Percentiles rank a stretch among this genome's conserved stretches.
These are phyloP conservation scores for Trichoderma atroviride DNA, from an alignment of 2,329 filamentous ascomycete species.

Conservation along the genomic window DNA sequence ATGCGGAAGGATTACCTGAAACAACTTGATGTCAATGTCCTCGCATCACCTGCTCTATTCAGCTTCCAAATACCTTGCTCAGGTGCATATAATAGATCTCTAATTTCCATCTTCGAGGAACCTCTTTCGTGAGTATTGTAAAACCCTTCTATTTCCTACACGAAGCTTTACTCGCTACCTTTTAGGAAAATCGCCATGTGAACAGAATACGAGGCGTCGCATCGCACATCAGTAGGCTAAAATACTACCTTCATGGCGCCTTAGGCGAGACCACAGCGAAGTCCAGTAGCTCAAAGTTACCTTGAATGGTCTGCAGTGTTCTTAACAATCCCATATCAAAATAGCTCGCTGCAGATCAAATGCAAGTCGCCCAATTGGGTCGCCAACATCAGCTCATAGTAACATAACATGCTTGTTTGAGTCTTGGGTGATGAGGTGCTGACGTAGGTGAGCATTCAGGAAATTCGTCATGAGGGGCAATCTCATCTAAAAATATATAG, in stretches of 20 bases:
- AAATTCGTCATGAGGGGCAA: background rate
- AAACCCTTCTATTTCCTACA: background rate
- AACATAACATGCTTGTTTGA: background rate
- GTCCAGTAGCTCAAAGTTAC: background rate
- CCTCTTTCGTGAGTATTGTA: background rate
- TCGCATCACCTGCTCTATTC: background rate
- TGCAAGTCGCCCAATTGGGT: background rate
- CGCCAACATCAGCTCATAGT: background rate
- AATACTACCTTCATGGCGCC: background rate
- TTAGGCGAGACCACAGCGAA: background rate
- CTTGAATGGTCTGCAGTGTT: background rate
- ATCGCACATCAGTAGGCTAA: background rate
- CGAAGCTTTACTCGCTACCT: background rate
- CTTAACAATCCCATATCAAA: background rate
- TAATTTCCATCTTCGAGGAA: background rate
- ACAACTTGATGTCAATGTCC: background rate
- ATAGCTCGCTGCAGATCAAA: background rate
- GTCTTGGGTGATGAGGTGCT: background rate
- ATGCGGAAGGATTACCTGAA: background rate
- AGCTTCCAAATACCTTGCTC: background rate
- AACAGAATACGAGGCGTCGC: background rate
- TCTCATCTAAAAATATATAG: background rate
- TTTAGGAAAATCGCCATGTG: background rate
- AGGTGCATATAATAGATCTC: background rate
- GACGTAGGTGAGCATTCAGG: background rate